Conservation (phyloP, 1,284 basidiomycete species). For the Ceratobasidium sp. region DNA sequence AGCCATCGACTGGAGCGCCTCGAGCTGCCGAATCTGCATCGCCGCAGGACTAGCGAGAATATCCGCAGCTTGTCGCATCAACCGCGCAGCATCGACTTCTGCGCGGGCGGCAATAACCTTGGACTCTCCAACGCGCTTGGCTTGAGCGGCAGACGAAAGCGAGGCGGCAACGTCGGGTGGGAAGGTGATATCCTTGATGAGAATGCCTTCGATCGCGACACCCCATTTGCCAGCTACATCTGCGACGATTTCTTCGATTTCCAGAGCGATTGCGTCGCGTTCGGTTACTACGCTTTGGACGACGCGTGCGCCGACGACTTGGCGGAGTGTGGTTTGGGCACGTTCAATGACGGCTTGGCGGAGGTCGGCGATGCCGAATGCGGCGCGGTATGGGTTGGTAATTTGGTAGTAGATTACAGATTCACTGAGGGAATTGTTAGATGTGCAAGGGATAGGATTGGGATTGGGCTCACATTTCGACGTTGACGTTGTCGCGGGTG, state of each 20-base stretch:
- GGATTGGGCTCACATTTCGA: constrained; percentile 71
- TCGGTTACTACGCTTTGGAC: constrained; percentile 83
- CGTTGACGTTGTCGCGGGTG: constrained; percentile 85
- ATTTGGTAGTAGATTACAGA: constrained; percentile 90
- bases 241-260: constrained; percentile 94
- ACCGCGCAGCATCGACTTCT: constrained; percentile 88
- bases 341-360: constrained; percentile 90
- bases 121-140: constrained; percentile 94
- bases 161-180: constrained; percentile 91
- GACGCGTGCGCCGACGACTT: constrained; percentile 91
- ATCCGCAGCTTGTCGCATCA: constrained; percentile 95
- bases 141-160: constrained; percentile 92
- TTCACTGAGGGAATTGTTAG: constrained; percentile 59
- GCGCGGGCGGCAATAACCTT: constrained; percentile 97
- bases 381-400: constrained; percentile 82
- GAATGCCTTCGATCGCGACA: constrained; percentile 93
- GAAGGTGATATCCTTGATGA: constrained; percentile 88
- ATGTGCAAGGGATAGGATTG: background rate
- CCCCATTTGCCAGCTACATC: constrained; percentile 93
- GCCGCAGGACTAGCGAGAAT: constrained; percentile 93
- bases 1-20: constrained; percentile 81
- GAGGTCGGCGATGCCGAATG: constrained; percentile 92
- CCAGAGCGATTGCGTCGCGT: constrained; percentile 95
- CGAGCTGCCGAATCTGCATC: constrained; percentile 97
- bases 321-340: constrained; percentile 94